Percentiles rank a stretch among this genome's conserved stretches.
Evolutionary conservation across 1,284 basidiomycete species (phyloP).

Genomic region (Dichomitus squalens): DNA sequence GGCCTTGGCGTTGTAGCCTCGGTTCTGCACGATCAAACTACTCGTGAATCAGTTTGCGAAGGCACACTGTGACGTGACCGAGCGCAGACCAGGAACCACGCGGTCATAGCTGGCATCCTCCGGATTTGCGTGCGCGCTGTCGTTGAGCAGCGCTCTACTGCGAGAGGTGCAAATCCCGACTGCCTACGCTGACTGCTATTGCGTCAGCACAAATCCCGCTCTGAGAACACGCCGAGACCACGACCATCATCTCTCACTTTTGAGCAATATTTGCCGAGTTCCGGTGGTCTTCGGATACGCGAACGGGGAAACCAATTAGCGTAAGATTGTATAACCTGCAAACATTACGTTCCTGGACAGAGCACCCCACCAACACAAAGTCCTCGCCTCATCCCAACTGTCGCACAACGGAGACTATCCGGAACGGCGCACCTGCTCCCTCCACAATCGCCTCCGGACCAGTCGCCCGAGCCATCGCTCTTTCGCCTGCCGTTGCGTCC

Average conservation of each 20-base stretch:
- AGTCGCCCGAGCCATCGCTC: slow-evolving; percentile 26
- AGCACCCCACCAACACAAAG: background rate
- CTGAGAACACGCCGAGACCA: background rate
- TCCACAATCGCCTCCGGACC: slow-evolving; percentile 22
- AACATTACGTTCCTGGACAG: slow-evolving; percentile 18
- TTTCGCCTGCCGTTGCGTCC: slow-evolving; percentile 8
- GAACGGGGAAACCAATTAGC: slow-evolving; percentile 7
- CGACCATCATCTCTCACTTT: background rate
- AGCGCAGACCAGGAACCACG: slow-evolving; percentile 4
- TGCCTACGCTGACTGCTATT: slow-evolving; percentile 1
- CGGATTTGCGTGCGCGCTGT: background rate
- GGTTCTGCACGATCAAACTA: background rate
- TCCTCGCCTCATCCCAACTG: background rate
- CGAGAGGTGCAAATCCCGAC: too few species aligned
- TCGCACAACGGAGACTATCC: background rate
- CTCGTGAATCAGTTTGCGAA: slow-evolving; percentile 12
- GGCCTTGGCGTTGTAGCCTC: background rate
- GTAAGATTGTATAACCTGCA: slow-evolving; percentile 16
- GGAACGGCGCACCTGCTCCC: slow-evolving; percentile 18
- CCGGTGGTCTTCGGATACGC: background rate
- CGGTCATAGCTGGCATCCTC: background rate
- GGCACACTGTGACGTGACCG: slow-evolving; percentile 11
- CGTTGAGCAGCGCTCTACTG: too few species aligned
- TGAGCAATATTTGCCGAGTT: background rate
- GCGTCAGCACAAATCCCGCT: background rate